phyloP scores from a whole-genome alignment of 225 moss, liverwort and hornwort species.

The Climacium dendroides region DNA sequence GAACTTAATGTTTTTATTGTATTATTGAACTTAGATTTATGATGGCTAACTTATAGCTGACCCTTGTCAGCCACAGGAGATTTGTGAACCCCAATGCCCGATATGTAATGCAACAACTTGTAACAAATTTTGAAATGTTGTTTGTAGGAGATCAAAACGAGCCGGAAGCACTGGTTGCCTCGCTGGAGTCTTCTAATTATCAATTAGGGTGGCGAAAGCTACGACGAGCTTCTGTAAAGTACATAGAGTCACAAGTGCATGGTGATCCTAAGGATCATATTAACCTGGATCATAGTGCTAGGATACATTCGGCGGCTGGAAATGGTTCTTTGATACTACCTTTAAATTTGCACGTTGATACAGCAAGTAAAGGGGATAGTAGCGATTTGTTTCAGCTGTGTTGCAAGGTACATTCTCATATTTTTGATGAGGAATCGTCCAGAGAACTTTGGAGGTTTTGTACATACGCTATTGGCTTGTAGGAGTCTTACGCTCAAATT shows the following conservation, averaged over 20 bases:
- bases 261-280: background rate
- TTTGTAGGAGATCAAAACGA: slow-evolving; percentile 31
- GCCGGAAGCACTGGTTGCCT: slow-evolving; percentile 4
- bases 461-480: background rate
- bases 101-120: background rate
- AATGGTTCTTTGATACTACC: slow-evolving; percentile 25
- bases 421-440: background rate
- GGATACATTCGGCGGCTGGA: slow-evolving; percentile 13
- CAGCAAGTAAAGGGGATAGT: background rate
- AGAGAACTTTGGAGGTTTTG: background rate
- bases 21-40: background rate
- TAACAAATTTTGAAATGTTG: background rate
- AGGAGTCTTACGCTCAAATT: background rate
- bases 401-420: slow-evolving; percentile 24
- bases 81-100: background rate
- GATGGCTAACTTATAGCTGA: background rate
- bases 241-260: slow-evolving; percentile 5
- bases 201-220: slow-evolving; percentile 47
- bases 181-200: slow-evolving; percentile 8
- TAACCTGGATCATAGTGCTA: slow-evolving; percentile 17
- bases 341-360: background rate
- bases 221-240: slow-evolving; percentile 38
- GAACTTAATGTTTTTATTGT: background rate
- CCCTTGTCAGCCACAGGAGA: background rate
- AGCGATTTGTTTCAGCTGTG: slow-evolving; percentile 7